Evolutionary conservation across 148 eudicot genomes (phyloP).

Genomic region (Rhododendron simsii): DNA sequence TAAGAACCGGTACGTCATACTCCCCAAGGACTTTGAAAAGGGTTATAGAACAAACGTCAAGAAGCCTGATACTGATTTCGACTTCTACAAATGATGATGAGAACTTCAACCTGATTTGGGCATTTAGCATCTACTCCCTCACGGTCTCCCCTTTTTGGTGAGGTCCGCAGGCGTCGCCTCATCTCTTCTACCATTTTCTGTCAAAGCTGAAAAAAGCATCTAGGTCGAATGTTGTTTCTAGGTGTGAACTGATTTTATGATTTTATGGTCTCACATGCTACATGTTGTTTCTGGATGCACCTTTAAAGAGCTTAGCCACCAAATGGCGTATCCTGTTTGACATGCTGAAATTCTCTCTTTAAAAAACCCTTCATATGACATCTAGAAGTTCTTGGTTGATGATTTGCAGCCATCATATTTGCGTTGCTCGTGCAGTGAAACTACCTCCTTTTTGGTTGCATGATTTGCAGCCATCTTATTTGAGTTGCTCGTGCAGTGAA

Average conservation of each 20-base stretch:
- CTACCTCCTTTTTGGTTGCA: background rate
- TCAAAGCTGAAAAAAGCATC: background rate
- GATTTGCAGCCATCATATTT: background rate
- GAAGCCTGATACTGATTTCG: constrained; percentile 94
- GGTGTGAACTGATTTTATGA: background rate
- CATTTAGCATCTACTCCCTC: background rate
- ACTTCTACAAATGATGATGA: constrained; percentile 72
- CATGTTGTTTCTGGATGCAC: background rate
- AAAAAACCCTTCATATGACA: background rate
- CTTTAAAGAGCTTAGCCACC: background rate
- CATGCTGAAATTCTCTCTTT: background rate
- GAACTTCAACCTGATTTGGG: background rate
- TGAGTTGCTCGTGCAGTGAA: background rate
- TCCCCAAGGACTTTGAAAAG: constrained; percentile 89
- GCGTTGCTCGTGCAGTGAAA: background rate
- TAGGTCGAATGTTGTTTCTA: background rate
- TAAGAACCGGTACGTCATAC: constrained; percentile 80
- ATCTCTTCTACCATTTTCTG: background rate
- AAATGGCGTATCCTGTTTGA: background rate
- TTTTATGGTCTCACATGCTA: background rate
- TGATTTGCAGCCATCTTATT: background rate
- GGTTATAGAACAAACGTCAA: constrained; percentile 84
- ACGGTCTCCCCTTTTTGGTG: too few species aligned
- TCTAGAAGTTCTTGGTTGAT: background rate
- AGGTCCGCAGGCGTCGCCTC: background rate